Conservation (phyloP, 164 flowering plant genomes). For the Stephania japonica region DNA sequence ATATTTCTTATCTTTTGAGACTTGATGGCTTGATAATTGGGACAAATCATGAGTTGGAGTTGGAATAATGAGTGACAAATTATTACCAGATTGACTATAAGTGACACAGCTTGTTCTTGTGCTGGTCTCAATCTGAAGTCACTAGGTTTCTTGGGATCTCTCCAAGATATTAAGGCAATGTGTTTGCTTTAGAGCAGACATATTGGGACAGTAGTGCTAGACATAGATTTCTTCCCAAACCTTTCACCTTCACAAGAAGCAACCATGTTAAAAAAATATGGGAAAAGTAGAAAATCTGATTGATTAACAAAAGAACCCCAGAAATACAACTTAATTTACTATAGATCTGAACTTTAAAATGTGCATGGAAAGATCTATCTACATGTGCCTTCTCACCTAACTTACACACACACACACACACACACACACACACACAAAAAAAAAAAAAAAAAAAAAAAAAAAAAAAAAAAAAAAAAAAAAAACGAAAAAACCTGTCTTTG, state of each 20-base stretch:
- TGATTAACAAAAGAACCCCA: not conserved
- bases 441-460: too few relatives aligned
- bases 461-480: too few relatives aligned
- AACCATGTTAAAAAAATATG: not conserved
- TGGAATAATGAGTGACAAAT: not conserved
- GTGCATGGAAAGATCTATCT: constrained; percentile 8
- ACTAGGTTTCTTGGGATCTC: not conserved
- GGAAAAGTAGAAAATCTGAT: not conserved
- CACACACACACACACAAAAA: too few relatives aligned
- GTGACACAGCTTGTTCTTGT: not conserved
- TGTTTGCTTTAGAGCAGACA: not conserved
- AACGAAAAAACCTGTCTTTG: not conserved
- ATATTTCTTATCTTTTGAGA: not conserved
- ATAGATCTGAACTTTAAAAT: constrained; percentile 3
- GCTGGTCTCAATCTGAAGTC: not conserved
- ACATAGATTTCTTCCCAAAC: not conserved
- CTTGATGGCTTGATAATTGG: not conserved
- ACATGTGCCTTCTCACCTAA: constrained; percentile 1
- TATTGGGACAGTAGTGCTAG: not conserved
- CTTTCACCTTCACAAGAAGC: not conserved
- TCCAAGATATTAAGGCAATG: not conserved
- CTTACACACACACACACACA: not conserved
- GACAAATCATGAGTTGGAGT: not conserved
- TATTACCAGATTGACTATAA: not conserved
- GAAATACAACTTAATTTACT: not conserved